Evolutionary conservation across 106 monocot genomes (phyloP).

Genomic region (Amphibolis antarctica): DNA sequence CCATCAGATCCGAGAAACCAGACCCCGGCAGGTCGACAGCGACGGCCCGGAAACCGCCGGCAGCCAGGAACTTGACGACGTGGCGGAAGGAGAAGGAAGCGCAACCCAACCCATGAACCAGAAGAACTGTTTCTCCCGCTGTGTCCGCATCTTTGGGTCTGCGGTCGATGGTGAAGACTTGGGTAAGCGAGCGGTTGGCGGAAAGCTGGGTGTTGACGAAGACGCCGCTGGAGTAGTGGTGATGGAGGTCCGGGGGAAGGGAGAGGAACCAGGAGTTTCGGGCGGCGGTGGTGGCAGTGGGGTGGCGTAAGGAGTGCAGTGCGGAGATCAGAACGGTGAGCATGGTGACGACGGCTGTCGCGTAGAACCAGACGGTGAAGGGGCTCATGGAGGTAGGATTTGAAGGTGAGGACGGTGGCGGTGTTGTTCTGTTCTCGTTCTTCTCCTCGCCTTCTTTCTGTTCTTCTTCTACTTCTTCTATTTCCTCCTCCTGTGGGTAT

Average conservation of each 20-base stretch:
- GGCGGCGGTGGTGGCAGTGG: neutral
- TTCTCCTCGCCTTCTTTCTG: neutral
- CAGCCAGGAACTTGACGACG: slow-evolving; percentile 26
- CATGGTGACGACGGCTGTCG: neutral
- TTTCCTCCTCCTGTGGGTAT: neutral
- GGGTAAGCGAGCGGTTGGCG: slow-evolving; percentile 6
- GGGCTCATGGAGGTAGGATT: neutral
- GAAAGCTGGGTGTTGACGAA: slow-evolving; percentile 33
- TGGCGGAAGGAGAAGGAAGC: slow-evolving; percentile 72
- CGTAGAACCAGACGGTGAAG: slow-evolving; percentile 1
- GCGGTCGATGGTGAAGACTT: slow-evolving; percentile 42
- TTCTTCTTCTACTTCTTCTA: neutral
- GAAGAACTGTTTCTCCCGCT: slow-evolving; percentile 12
- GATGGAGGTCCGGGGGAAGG: neutral
- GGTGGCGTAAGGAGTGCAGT: neutral
- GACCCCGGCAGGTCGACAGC: slow-evolving; percentile 75
- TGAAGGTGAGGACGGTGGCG: neutral
- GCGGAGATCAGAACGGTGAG: neutral
- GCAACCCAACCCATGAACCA: slow-evolving; percentile 67
- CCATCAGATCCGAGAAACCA: slow-evolving; percentile 49
- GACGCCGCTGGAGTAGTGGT: neutral
- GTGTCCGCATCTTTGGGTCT: slow-evolving; percentile 21
- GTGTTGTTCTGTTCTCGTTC: neutral
- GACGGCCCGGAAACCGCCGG: slow-evolving; percentile 32
- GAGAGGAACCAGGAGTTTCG: neutral